A percentile compares a stretch with the other conserved stretches of the same genome.
These are phyloP conservation scores for Chytriomyces confervae DNA, from an alignment of 192 early-diverging fungal genomes.

Conservation along the genomic window DNA sequence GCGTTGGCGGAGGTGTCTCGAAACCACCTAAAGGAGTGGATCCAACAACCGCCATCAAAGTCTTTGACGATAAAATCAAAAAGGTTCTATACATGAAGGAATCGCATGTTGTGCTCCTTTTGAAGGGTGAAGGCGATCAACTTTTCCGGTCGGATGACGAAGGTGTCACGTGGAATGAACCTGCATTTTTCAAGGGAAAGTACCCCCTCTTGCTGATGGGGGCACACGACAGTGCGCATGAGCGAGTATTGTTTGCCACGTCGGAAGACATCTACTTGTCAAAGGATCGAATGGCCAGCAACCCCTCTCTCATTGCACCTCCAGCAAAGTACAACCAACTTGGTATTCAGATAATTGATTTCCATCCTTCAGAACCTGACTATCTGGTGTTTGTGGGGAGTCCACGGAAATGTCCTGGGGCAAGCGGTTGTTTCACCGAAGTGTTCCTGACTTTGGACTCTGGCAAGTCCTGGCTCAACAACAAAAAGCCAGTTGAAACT, in stretches of 20 bases:
- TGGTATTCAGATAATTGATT: constrained; percentile 78
- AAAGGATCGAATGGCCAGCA: constrained; percentile 64
- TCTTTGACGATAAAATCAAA: constrained; percentile 57
- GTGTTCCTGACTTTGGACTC: constrained; percentile 75
- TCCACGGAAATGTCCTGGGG: constrained; percentile 38
- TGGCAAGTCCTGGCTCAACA: constrained; percentile 69
- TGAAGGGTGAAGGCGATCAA: constrained; percentile 59
- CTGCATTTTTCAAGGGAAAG: constrained; percentile 53
- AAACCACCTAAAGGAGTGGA: constrained; percentile 15
- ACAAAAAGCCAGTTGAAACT: constrained; percentile 66
- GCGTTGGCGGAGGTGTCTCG: constrained; percentile 3
- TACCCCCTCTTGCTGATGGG: constrained; percentile 61
- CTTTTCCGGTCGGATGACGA: constrained; percentile 76
- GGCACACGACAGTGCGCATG: constrained; percentile 72
- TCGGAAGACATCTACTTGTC: constrained; percentile 49
- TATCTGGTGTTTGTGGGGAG: constrained; percentile 87
- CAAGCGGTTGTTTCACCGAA: constrained; percentile 68
- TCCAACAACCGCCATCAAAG: constrained; percentile 22
- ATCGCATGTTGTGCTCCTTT: constrained; percentile 65
- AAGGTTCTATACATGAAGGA: constrained; percentile 72
- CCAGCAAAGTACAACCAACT: constrained; percentile 71
- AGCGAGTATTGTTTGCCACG: constrained; percentile 60
- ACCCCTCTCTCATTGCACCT: constrained; percentile 50
- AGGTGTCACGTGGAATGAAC: constrained; percentile 73
- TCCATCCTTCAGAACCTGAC: constrained; percentile 83